Evolutionary conservation across 108 stramenopile species (phyloP), one percentile per base, ranked within the genome.

Genomic region (Nitzschia inconspicua): DNA sequence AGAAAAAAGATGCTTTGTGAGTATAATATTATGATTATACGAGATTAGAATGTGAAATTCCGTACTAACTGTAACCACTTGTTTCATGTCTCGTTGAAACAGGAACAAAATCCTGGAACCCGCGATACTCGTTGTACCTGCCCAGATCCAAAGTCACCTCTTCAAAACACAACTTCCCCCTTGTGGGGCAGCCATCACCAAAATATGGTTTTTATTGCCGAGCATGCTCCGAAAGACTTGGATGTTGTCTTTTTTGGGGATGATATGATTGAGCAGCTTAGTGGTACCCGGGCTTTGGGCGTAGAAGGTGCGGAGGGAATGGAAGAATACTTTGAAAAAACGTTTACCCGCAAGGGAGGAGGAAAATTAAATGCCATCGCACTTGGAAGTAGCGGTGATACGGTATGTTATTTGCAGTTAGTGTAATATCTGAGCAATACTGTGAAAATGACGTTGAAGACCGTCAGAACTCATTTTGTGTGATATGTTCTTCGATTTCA

Each of bases 221-320:
- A 63, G 29, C 43, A 50, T 8, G 55, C 55, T 25, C 42, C 46
- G 13, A 16, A 28, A 47, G 25, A 70, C n/a, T 44, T 72, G 44
- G 70, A 72, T 43, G 53, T 72, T 43, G 70, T 72, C 6, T 72
- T 72, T 49, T 59, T 72, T 53, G 70, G 70, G 10, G 70, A 72
- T 64, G 47, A 28, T 2, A 58, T 64, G 26, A 47, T 64, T 10
- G 70, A 72, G 34, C 62, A 57, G 47, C 54, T 52, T 35, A 64
- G 52, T 57, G 70, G 70, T 28, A 58, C 70, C 14, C 23, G 29
- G 2, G 41, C 28, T 22, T 26, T 72, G 49, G 70, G 70, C 18
- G 62, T 28, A 23, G 28, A 29, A 28, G 29, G 24, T 19, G 8
- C 35, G 4, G 5, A 40, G 22, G 70, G 57, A 0, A 58, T 48